Conservation (phyloP, 495 filamentous ascomycete species). For the Bacidia gigantensis region DNA sequence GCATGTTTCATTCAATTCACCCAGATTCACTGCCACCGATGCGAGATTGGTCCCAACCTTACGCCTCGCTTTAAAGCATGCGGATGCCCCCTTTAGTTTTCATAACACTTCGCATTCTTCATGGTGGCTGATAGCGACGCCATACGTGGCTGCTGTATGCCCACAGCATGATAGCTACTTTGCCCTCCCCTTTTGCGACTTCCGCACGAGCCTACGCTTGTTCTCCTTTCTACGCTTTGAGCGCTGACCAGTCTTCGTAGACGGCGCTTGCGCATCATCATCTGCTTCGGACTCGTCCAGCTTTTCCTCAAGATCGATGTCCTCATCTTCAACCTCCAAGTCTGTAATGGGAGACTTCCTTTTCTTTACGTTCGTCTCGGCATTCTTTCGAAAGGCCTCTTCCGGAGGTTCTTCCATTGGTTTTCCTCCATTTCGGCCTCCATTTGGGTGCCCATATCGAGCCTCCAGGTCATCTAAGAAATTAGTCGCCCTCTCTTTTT, state of each 20-base stretch:
- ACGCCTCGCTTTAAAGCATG: too few species aligned
- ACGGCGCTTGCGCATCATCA: conserved; percentile 7
- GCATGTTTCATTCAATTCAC: too few species aligned
- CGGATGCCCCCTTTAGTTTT: too few species aligned
- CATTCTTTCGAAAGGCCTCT: conserved; percentile 49
- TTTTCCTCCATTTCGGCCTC: conserved; percentile 29
- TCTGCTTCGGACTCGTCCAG: not conserved
- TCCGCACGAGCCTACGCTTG: not conserved
- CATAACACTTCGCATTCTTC: too few species aligned
- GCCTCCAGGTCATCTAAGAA: conserved; percentile 60
- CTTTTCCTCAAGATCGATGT: conserved; percentile 2
- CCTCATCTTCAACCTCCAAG: conserved; percentile 7
- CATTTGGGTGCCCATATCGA: conserved; percentile 43
- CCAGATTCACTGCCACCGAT: too few species aligned
- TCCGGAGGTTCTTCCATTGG: conserved; percentile 47
- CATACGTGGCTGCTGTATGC: too few species aligned
- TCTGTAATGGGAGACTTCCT: not conserved
- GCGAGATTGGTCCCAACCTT: too few species aligned
- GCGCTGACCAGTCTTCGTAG: not conserved
- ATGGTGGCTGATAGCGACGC: too few species aligned
- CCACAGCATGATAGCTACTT: too few species aligned
- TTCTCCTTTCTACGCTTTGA: not conserved
- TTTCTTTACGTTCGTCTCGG: conserved; percentile 22
- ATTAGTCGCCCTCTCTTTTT: conserved; percentile 32
- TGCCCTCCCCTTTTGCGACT: not conserved